Base-by-base conservation (phyloP, 352 stramenopile species). In the Pythium guiyangense region DNA sequence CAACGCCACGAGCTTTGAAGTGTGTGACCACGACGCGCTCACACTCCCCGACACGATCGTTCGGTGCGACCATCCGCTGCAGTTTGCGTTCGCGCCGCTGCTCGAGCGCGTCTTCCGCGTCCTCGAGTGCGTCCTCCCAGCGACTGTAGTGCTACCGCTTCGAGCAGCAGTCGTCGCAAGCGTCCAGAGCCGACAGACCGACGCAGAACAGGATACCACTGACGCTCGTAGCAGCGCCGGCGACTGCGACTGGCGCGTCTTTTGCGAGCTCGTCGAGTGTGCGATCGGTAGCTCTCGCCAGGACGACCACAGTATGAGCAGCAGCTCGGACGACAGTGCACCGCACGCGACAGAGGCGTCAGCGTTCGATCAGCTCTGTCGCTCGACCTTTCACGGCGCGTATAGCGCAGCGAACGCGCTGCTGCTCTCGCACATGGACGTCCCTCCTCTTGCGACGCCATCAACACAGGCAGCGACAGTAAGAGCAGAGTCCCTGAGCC, bases 331-430 rank as follows among this genome's bases (percentile, higher is more conserved):
- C 27, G 27, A n/a, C 42, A 27, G 44, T 34, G 45, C 22, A 22
- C 22, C 22, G 22, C 22, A 27, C 58, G 50, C 59, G 35, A 49
- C 26, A 9, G 52, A 29, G 10, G 57, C 62, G 34, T 84, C 48
- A 10, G 67, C 64, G 29, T 86, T 86, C 49, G 69, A 77, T 46
- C 51, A 22, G 18, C 64, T 86, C 47, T 79, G 70, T 20, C 64
- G 62, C 26, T 77, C 62, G 49, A 57, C 69, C 34, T 86, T 70
- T 44, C 73, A 86, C 53, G 54, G 68, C 12, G 44, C 69, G 26
- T 86, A 84, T 42, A 68, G 72, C 52, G 64, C 74, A 35, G 60
- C 73, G 10, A 67, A 86, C 48, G 53, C 66, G 6, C 66, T 78
- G 57, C 44, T 78, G 54, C 74, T 85, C 47, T 59, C 59, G 5